Conservation (phyloP, 495 filamentous ascomycete species). For the Xylaria sp. region DNA sequence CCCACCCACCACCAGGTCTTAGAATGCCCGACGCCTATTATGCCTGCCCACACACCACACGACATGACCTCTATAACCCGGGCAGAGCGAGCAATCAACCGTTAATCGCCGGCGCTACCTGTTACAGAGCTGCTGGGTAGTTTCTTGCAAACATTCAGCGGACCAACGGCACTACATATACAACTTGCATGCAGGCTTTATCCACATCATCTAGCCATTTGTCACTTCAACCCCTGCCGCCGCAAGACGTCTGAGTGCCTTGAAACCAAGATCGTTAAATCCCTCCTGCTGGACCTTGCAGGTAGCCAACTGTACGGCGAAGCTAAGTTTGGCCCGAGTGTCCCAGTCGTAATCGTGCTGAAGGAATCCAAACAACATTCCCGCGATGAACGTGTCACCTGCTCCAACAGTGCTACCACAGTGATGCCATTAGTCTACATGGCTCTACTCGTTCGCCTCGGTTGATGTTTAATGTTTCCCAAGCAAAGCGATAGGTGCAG, state of each 20-base stretch:
- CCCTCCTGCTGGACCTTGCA: constrained; percentile 72
- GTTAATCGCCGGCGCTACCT: constrained; percentile 7
- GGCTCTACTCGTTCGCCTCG: constrained; percentile 15
- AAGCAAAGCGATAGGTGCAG: constrained; percentile 15
- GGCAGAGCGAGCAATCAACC: not conserved
- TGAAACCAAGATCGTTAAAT: constrained; percentile 60
- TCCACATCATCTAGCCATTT: not conserved
- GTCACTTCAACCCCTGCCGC: constrained; percentile 29
- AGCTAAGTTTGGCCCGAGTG: constrained; percentile 57
- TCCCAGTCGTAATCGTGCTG: constrained; percentile 60
- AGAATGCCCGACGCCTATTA: not conserved
- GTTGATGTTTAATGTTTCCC: constrained; percentile 13
- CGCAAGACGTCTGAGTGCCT: constrained; percentile 33
- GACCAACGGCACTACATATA: constrained; percentile 32
- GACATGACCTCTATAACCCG: not conserved
- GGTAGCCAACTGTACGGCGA: constrained; percentile 72
- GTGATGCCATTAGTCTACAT: constrained; percentile 37
- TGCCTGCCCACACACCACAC: constrained; percentile 15
- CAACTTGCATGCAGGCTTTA: constrained; percentile 30
- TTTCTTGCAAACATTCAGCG: constrained; percentile 33
- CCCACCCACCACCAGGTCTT: constrained; percentile 9
- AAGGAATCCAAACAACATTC: constrained; percentile 67
- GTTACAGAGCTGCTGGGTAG: constrained; percentile 3
- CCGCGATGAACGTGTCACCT: constrained; percentile 78
- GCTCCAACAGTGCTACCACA: constrained; percentile 68